phyloP scores from a whole-genome alignment of 225 moss, liverwort and hornwort genomes.

The Bryum argenteum region DNA sequence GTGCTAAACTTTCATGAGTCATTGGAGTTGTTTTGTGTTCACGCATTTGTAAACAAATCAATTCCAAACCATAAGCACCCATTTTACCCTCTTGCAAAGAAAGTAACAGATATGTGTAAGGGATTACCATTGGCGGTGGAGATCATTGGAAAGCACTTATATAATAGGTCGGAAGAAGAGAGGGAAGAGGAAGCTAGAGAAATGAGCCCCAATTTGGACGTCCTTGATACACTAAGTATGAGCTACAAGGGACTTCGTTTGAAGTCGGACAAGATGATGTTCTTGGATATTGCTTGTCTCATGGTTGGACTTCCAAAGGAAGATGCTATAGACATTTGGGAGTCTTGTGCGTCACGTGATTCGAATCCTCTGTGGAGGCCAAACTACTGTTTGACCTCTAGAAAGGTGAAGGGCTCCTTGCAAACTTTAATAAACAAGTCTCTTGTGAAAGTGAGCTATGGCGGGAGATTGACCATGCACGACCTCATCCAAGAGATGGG shows the following conservation, averaged over 20 bases:
- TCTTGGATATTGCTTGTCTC: conserved; percentile 43
- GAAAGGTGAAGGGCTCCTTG: conserved; percentile 20
- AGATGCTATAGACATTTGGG: conserved; percentile 43
- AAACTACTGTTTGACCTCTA: conserved; percentile 10
- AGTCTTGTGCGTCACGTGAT: conserved; percentile 19
- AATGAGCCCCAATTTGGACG: neutral
- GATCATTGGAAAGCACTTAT: conserved; percentile 32
- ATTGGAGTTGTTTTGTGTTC: conserved; percentile 30
- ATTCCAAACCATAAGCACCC: neutral
- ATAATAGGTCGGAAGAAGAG: too few relatives aligned
- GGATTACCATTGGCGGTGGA: conserved; percentile 42
- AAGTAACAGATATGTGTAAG: conserved; percentile 9
- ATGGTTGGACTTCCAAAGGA: conserved; percentile 30
- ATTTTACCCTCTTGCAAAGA: conserved; percentile 20
- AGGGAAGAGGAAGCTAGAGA: neutral
- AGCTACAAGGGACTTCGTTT: conserved; percentile 35
- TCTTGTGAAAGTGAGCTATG: conserved; percentile 27
- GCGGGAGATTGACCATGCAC: conserved; percentile 28
- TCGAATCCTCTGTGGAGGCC: neutral
- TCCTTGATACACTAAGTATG: conserved; percentile 35
- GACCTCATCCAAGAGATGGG: conserved; percentile 43
- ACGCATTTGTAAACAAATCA: conserved; percentile 28
- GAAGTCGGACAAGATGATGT: conserved; percentile 36
- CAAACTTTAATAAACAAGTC: conserved; percentile 24
- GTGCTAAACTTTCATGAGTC: neutral